Evolutionary conservation across 805 yeast species (phyloP), one percentile per base, ranked within the genome.

Genomic region (Hanseniaspora taiwanica): DNA sequence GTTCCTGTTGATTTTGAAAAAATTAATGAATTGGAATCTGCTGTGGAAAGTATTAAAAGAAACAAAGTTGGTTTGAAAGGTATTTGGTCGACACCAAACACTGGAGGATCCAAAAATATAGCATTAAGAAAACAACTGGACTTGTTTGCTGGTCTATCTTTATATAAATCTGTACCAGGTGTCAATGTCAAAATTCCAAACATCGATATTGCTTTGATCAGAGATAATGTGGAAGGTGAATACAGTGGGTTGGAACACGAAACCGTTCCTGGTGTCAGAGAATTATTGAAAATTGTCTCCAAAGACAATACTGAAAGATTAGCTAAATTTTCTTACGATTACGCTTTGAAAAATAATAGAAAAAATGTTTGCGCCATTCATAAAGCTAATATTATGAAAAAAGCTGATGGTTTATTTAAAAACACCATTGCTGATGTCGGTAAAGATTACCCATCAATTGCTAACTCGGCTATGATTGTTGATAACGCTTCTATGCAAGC

Each of bases 401-500:
- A 86, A 60, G 94, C 95, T 63, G 98, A 89, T 63, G 98, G 98
- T 66, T 74, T 89, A 57, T 89, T 91, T 77, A 84, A 95, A 74
- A 75, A 80, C 65, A 86, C 96, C 50, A 83, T 89, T 54, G 78
- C 85, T 64, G 81, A 80, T 52, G 78, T 91, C 50, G 87, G 85
- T 58, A 78, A 76, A 54, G 89, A 81, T 65, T 82, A 82, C 68
- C 93, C 94, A 49, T 80, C 78, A 44, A 74, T 89, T 49, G 73
- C 71, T 46, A 16, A 24, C 21, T 37, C 35, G 9, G 94, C 87
- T 65, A 83, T 91, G 76, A 91, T 89, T 67, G 97, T 89, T 54
- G 98, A 89, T 68, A 89, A 89, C 62, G 96, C 97, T 46, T 85
- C 96, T 46, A 91, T 89, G 98, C 97, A 89, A 72, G 96, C 96